Base-by-base conservation (phyloP, 2,329 filamentous ascomycete species). In the Chaetomium strumarium region DNA sequence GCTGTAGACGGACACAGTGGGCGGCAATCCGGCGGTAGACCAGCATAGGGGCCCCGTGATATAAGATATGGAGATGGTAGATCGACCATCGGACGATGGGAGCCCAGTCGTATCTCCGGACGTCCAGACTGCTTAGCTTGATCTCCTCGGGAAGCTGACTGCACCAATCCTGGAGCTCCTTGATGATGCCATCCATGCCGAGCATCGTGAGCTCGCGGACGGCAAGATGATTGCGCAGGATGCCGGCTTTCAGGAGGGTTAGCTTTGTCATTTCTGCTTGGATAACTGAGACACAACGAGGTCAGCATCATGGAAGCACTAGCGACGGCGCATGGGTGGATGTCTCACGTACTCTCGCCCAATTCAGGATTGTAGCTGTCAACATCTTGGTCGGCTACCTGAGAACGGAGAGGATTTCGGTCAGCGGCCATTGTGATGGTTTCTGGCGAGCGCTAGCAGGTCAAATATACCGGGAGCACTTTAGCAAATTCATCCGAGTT, bases 21-120 rank as follows among this genome's bases (percentile, higher is more conserved):
- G 63, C 60, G 1, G 58, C 61, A 33, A 67, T 60, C 14, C 66
- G 60, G 3, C 66, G 63, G 44, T 68, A 68, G 1, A 68, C 54
- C 1, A 68, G 60, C 31, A 68, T 62, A 49, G 61, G 57, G 10
- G 65, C 64, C 2, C 65, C 66, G 4, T 66, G 56, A 37, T 69
- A 65, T 1, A 68, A 58, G 0, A 69, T 59, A 37, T 69, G 66
- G 1, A 67, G 56, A 45, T 68, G 61, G 46, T 59, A 65, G 10
- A 64, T 58, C 3, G 65, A 61, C 10, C 60, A 58, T 1, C 59
- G 53, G 1, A 61, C 58, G 12, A 51, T 42, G 1, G 48, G 45
- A 3, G 54, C 45, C 13, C 59, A 44, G 34, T 57, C 49, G 7
- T 52, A 39, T 0, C 61, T 43, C 3, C 50, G 7, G 24, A 24